A percentile compares a stretch with the other conserved stretches of the same genome.
Evolutionary conservation across 495 filamentous ascomycete species (phyloP).

Genomic region (Venustampulla echinocandica): DNA sequence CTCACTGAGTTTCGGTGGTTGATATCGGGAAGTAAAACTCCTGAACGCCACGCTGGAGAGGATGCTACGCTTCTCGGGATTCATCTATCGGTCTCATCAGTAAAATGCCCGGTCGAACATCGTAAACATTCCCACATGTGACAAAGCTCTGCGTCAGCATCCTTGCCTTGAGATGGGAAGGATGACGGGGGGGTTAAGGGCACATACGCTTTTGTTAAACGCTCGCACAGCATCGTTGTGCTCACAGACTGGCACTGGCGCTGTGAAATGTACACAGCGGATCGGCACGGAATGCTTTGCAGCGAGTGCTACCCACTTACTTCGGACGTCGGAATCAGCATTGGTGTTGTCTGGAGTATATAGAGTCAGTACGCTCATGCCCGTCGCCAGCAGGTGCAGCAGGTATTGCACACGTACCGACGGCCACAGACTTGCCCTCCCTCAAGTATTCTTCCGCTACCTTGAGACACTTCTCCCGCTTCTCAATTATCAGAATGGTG

Average conservation of each 20-base stretch:
- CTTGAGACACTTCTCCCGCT: slow-evolving; percentile 80
- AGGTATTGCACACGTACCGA: slow-evolving; percentile 50
- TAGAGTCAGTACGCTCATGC: not conserved
- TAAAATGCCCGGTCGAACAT: slow-evolving; percentile 1
- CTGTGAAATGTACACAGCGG: slow-evolving; percentile 79
- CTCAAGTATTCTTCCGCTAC: slow-evolving; percentile 56
- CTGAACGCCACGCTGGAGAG: slow-evolving; percentile 76
- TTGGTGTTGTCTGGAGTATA: slow-evolving; percentile 77
- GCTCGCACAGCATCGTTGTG: slow-evolving; percentile 87
- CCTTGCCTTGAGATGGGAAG: slow-evolving; percentile 4
- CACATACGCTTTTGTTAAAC: slow-evolving; percentile 46
- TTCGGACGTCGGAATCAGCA: slow-evolving; percentile 63
- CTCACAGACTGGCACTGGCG: slow-evolving; percentile 61
- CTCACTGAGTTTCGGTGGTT: slow-evolving; percentile 61
- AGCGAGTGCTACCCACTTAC: slow-evolving; percentile 67
- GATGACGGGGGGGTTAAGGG: slow-evolving; percentile 1
- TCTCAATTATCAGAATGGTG: slow-evolving; percentile 16
- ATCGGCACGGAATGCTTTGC: slow-evolving; percentile 62
- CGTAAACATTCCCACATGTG: not conserved
- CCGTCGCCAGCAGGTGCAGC: not conserved
- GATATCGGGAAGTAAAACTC: slow-evolving; percentile 59
- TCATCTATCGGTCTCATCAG: slow-evolving; percentile 42
- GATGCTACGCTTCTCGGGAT: slow-evolving; percentile 67
- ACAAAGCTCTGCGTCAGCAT: not conserved
- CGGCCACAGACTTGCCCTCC: slow-evolving; percentile 56